Evolutionary conservation across 169 alveolate genomes (phyloP), one percentile per base, ranked within the genome.

Genomic region (Eimeria mitis): DNA sequence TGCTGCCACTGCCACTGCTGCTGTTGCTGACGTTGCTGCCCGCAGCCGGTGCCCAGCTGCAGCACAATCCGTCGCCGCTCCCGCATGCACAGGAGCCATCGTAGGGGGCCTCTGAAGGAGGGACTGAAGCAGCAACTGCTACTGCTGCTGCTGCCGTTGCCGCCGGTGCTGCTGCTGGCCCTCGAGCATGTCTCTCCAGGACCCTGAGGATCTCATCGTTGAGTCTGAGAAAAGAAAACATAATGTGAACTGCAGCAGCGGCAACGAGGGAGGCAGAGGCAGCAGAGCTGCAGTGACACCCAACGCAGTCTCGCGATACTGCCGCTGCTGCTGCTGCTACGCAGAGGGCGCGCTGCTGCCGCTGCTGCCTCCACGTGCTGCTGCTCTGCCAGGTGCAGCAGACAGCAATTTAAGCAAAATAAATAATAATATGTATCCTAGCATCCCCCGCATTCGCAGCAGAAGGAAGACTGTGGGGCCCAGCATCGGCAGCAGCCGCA

Each of bases 181-280:
- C 28, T 8, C 54, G 54, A 42, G 88, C 88, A 78, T 78, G 68
- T 42, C 88, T 42, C 42, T 28, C 49, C 25, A 78, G 65, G 59
- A 78, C 88, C 88, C 61, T 44, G 25, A 78, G 88, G 68, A 78
- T 42, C 42, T 44, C n/a, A 42, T 49, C 42, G 68, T 78, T 78
- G 88, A 78, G 37, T 78, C 65, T 78, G 65, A n/a, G 25, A n/a
- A 78, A 4, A 49, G 68, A 47, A 78, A 78, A 78, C 88, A 78
- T 78, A 47, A 37, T 78, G 83, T 37, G 54, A 71, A 71, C 6
- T 31, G 52, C n/a, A 23, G n/a, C 34, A 71, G 52, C 83, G 28
- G 83, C 52, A 42, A 71, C 54, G 54, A 71, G 14, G 83, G 54
- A 14, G 52, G 25, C 78, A 31, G n/a, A 71, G 52, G 54, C 83